phyloP scores from a whole-genome alignment of 345 rosid species.

The Citrus sp. region DNA sequence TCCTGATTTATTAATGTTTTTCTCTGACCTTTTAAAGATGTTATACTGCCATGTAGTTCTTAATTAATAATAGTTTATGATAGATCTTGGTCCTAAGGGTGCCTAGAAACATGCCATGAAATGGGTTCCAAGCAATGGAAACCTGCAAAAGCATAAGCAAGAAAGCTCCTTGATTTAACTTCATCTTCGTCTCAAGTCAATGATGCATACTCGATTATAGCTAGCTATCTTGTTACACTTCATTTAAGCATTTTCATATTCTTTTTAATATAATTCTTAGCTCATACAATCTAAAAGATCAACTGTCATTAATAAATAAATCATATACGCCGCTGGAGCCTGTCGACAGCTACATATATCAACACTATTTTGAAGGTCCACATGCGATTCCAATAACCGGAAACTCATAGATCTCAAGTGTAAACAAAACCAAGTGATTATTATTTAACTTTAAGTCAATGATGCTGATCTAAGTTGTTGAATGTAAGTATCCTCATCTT shows the following conservation, averaged over 20 bases:
- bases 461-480: slow-evolving; percentile 3
- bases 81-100: too few species aligned
- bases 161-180: background rate
- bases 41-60: too few species aligned
- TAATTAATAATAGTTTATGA: too few species aligned
- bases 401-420: too few species aligned
- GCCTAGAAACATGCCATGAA: too few species aligned
- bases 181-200: background rate
- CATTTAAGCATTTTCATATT: background rate
- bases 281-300: background rate
- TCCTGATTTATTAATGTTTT: too few species aligned
- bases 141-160: background rate
- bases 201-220: background rate
- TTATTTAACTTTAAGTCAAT: background rate
- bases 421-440: background rate
- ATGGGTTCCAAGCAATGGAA: background rate
- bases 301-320: slow-evolving; percentile 7
- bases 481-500: background rate
- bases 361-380: background rate
- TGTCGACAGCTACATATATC: background rate
- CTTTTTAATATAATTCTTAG: background rate
- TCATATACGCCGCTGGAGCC: background rate
- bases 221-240: background rate
- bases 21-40: too few species aligned
- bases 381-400: background rate